Base-by-base conservation (phyloP, 306 rosid genomes). In the Acacia confusa region DNA sequence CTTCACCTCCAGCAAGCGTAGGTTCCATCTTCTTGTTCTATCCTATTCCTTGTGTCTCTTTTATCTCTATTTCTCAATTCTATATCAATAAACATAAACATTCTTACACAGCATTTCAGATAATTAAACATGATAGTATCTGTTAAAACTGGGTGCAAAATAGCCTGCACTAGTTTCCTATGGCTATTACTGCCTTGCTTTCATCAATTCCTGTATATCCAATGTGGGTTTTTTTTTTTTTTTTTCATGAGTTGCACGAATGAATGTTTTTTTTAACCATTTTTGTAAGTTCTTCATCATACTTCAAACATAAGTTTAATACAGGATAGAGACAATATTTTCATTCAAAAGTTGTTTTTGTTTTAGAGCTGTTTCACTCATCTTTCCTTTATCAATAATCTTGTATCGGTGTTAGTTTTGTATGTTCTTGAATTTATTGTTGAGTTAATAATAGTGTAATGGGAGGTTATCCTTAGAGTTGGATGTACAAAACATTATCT, bases 371-470 rank as follows among this genome's bases (percentile, higher is more conserved):
- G 38, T 61, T 72, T 70, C 12, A 8, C 60, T 30, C 48, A 44
- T 58, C 32, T 47, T 47, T 16, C 22, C 43, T 7, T 19, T 20
- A 44, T 20, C 10, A 55, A 72, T 16, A 53, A 34, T 25, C 8
- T 66, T 74, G 30, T 44, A 47, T 25, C 16, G 58, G 50, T 48
- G 19, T 52, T 61, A 43, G 63, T 41, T 48, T 70, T 17, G 13
- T 36, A 17, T 67, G 82, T 66, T 69, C 28, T 77, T 72, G 70
- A 78, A 19, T 27, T 57, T 2, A 27, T 12, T 43, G 20, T 72
- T 76, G 25, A 63, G 70, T 80, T 74, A 17, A 48, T 47, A 69
- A 72, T 74, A 22, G 53, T 32, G 40, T n/a, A 19, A 69, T 81
- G 78, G 82, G 36, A 58, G 17, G 53, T 66, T 57, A 58, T 64